Base-by-base conservation (phyloP, 2,329 filamentous ascomycete genomes). In the Beauveria asiatica region DNA sequence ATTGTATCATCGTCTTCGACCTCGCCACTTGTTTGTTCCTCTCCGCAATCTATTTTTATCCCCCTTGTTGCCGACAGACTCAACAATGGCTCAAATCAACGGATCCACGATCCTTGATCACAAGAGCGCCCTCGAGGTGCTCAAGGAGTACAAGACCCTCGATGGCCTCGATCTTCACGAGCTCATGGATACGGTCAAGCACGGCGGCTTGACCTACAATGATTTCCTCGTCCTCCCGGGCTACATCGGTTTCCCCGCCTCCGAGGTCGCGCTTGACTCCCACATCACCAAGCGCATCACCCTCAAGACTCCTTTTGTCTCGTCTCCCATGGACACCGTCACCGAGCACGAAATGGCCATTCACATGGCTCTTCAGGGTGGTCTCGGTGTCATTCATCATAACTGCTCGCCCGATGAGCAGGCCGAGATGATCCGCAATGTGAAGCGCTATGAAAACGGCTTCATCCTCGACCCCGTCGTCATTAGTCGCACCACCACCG, bases 291-390 rank as follows among this genome's bases (percentile, higher is more conserved):
- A 95, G 84, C 87, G 91, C 70, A 96, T 99, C 76, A 86, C 90
- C 41, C 83, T 99, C 73, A 99, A 97, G 84, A 95, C 92, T 7
- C 94, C 94, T 62, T 92, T 99, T 71, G 85, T 97, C 66, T 99
- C 94, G 51, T 97, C 94, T 44, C 94, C 95, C 70, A 99, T 99
- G 94, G 94, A 99, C 80, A 99, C 94, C 10, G 94, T 99, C 73
- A 99, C 95, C 48, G 94, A 99, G 80, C 90, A 96, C 78, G 93
- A 96, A 75, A 99, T 99, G 95, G 95, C 94, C 65, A 97, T 99
- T 69, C 90, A 97, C 79, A 96, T 95, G 83, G 90, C 90, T 57
- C 83, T 94, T 37, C 88, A 94, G 72, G 90, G 90, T 69, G 90
- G 90, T 70, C 81, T 95, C 19, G 90, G 94, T 78, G 92, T 99